A percentile compares a stretch with the other conserved stretches of the same genome.
Conservation (phyloP, 2,329 filamentous ascomycete genomes). For the Pseudogymnoascus sp. region DNA sequence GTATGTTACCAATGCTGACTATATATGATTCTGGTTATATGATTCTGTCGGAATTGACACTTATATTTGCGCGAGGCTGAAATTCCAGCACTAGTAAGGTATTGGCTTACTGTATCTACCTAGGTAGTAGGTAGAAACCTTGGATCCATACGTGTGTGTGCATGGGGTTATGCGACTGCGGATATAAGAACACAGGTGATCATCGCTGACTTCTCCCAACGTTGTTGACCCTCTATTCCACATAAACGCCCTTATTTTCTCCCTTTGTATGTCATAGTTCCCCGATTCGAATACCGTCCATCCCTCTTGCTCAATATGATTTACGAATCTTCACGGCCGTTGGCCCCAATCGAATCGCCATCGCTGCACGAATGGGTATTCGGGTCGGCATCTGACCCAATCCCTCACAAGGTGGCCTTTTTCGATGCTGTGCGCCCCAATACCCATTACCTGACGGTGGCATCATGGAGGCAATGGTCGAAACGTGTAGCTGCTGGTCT, state of each 20-base stretch:
- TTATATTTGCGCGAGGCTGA: not conserved
- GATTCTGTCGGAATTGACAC: not conserved
- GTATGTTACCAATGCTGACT: not conserved
- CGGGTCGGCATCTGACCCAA: conserved; percentile 37
- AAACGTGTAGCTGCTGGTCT: conserved; percentile 67
- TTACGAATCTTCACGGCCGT: not conserved
- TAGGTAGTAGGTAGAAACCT: not conserved
- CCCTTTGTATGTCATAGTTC: not conserved
- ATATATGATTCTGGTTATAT: conserved; percentile 1
- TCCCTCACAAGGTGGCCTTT: conserved; percentile 42
- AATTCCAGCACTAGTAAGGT: not conserved
- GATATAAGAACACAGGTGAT: not conserved
- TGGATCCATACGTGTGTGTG: not conserved
- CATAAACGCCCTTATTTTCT: not conserved
- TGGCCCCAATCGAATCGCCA: not conserved
- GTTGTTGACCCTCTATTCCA: not conserved
- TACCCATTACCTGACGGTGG: conserved; percentile 56
- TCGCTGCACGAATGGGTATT: conserved; percentile 29
- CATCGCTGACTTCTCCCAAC: not conserved
- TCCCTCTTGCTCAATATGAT: not conserved
- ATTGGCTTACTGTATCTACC: not conserved
- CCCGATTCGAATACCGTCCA: not conserved
- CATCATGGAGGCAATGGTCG: conserved; percentile 60
- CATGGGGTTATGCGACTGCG: not conserved
- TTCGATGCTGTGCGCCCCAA: conserved; percentile 62